Conservation (phyloP, 225 moss, liverwort and hornwort species). For the Asterella californica region DNA sequence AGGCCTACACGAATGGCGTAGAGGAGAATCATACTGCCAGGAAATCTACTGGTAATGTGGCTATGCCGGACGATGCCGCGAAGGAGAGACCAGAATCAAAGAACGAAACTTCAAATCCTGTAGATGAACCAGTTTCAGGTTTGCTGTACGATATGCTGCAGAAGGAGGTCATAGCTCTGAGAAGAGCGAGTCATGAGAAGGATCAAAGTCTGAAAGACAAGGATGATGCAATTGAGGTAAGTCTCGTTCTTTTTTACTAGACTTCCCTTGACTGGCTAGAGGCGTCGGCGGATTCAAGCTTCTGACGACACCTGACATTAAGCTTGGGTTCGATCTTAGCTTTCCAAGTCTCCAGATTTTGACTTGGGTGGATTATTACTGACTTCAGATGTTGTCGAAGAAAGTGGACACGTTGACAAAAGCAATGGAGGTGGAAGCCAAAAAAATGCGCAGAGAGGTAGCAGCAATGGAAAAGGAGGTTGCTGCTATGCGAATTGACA, state of each 20-base stretch:
- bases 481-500: slow-evolving; percentile 79
- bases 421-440: slow-evolving; percentile 98
- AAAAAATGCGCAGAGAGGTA: slow-evolving; percentile 97
- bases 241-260: not conserved
- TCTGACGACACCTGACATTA: not conserved
- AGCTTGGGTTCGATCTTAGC: not conserved
- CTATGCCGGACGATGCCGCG: slow-evolving; percentile 30
- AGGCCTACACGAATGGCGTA: slow-evolving; percentile 72
- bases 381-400: slow-evolving; percentile 84
- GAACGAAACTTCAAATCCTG: slow-evolving; percentile 46
- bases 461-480: slow-evolving; percentile 91
- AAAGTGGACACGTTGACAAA: slow-evolving; percentile 91
- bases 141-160: slow-evolving; percentile 90
- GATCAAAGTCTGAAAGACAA: slow-evolving; percentile 97
- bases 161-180: slow-evolving; percentile 81
- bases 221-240: slow-evolving; percentile 94
- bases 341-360: not conserved
- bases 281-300: not conserved
- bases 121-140: slow-evolving; percentile 72
- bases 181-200: slow-evolving; percentile 82
- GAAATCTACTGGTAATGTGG: slow-evolving; percentile 35
- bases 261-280: not conserved
- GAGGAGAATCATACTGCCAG: slow-evolving; percentile 74
- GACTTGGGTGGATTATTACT: not conserved
- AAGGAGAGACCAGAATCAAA: slow-evolving; percentile 46